Evolutionary conservation across 805 yeast species (phyloP).

Genomic region (Candida nemodendra): DNA sequence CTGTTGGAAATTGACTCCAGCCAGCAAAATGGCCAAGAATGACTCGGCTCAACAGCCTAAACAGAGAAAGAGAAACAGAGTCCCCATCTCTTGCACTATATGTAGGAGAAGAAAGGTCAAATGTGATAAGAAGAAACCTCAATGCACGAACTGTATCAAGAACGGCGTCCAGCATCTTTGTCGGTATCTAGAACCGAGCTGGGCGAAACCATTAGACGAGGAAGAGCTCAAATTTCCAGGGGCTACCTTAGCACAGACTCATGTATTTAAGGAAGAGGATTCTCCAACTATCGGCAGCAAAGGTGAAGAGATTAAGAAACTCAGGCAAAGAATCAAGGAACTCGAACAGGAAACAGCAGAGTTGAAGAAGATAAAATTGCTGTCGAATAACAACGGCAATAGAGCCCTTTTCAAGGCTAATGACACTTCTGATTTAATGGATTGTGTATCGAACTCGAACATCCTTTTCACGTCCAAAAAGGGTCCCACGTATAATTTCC

Average conservation of each 20-base stretch:
- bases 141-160: slow-evolving; percentile 54
- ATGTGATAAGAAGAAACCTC: slow-evolving; percentile 48
- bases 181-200: slow-evolving; percentile 56
- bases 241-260: slow-evolving; percentile 12
- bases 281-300: slow-evolving; percentile 10
- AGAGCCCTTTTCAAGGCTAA: slow-evolving; percentile 13
- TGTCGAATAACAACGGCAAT: slow-evolving; percentile 2
- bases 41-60: slow-evolving; percentile 18
- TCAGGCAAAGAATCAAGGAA: slow-evolving; percentile 26
- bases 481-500: slow-evolving; percentile 35
- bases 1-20: too few species aligned
- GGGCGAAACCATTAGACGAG: slow-evolving; percentile 50
- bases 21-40: slow-evolving; percentile 12
- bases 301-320: slow-evolving; percentile 21
- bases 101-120: slow-evolving; percentile 40
- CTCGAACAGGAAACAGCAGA: slow-evolving; percentile 30
- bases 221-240: slow-evolving; percentile 29
- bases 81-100: slow-evolving; percentile 39
- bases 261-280: slow-evolving; percentile 4
- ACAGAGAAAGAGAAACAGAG: slow-evolving; percentile 37
- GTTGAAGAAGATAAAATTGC: slow-evolving; percentile 13
- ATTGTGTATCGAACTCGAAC: slow-evolving; percentile 34
- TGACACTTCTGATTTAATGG: slow-evolving; percentile 31
- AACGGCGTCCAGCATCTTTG: slow-evolving; percentile 60
- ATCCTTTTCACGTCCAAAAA: slow-evolving; percentile 36